Evolutionary conservation across 1,139 yeast species (phyloP), one percentile per base, ranked within the genome.

Genomic region (Arxiozyma bovina): DNA sequence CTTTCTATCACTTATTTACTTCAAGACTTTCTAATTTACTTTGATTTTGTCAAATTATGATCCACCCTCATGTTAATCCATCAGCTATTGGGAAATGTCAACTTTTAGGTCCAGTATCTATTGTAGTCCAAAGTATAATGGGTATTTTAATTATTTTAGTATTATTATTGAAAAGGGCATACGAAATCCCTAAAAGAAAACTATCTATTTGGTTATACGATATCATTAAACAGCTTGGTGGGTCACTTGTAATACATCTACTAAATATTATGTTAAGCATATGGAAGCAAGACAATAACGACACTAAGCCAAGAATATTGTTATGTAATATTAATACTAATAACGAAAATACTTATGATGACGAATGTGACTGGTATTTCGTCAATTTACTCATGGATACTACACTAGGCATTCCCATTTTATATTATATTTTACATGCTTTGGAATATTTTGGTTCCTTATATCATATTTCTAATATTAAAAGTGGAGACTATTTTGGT

Each of bases 131-230:
- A 65, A 76, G 78, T 1, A 61, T 77, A 5, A 69, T 93, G 72
- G 99, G 98, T 0, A 69, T 84, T 7, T 73, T 89, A 42, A 91
- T 96, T 30, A 70, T 93, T 15, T 77, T 85, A 21, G 81, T 94
- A 1, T 75, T 93, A 52, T 80, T 90, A 3, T 72, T 83, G 59
- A 93, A 93, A 65, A 76, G 99, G 55, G 80, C 75, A 60, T 80
- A 82, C 60, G 98, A 93, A 67, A 78, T 79, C 57, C 97, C 97
- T 0, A 77, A 91, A 58, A 75, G 98, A 60, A 89, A 96, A 9
- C 83, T 96, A 89, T 77, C 79, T 55, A 84, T 91, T 18, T 93
- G 98, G 98, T 68, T 79, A 22, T 91, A 82, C 66, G 99, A 93
- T 67, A 96, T 93, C 1, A 80, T 88, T 38, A 93, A 93, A 65